A percentile compares a stretch with the other conserved stretches of the same genome.
phyloP scores from a whole-genome alignment of 75 land plant species.

The Pseudotsuga menziesii region DNA sequence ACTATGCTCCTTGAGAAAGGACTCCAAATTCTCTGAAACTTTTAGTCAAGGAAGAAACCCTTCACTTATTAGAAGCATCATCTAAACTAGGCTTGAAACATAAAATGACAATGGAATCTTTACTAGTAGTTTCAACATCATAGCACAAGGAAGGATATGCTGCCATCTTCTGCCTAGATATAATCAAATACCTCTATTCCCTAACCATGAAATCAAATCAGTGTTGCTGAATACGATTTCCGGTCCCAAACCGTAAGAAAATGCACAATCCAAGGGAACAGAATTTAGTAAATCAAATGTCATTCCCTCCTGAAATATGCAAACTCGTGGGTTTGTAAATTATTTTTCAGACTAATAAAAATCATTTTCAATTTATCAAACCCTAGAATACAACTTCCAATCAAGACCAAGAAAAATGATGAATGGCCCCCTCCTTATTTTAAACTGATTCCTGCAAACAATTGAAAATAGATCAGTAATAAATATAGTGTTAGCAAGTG shows the following conservation, averaged over 20 bases:
- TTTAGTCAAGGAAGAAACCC: background rate
- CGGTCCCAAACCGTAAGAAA: background rate
- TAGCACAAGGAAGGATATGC: background rate
- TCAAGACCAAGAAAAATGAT: background rate
- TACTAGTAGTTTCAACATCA: background rate
- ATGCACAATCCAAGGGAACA: background rate
- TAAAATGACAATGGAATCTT: background rate
- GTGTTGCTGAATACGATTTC: background rate
- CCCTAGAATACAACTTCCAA: background rate
- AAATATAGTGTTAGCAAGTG: too few species aligned
- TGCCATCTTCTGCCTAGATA: background rate
- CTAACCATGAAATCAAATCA: constrained; percentile 5
- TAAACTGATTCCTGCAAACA: background rate
- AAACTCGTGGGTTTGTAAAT: background rate
- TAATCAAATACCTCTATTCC: background rate
- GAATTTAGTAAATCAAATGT: background rate
- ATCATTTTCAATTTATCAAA: background rate
- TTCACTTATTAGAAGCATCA: background rate
- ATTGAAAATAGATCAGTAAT: too few species aligned
- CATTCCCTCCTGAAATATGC: background rate
- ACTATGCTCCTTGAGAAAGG: constrained; percentile 1
- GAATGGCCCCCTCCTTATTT: background rate
- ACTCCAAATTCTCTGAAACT: constrained; percentile 7
- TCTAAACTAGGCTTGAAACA: background rate
- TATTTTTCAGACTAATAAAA: background rate